Evolutionary conservation across 257 asterid species (phyloP).

Genomic region (Ajuga chamaepitys): DNA sequence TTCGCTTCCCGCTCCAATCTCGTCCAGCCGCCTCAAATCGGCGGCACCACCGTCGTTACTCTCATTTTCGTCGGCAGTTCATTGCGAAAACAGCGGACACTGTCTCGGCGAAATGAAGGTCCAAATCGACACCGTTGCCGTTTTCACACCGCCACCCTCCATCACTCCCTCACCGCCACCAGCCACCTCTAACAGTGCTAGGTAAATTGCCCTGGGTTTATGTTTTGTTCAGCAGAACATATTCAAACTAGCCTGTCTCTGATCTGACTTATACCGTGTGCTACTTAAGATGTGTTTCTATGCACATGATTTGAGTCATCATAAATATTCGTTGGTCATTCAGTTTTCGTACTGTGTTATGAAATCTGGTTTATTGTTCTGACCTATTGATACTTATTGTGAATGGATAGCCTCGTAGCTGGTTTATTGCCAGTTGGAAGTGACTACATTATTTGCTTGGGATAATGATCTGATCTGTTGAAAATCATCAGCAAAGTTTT

Average conservation of each 20-base stretch:
- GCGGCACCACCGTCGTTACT: conserved; percentile 40
- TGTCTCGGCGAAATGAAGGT: conserved; percentile 72
- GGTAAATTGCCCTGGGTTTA: background rate
- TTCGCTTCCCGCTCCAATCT: conserved; percentile 52
- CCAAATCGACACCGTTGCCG: conserved; percentile 30
- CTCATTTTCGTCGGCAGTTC: conserved; percentile 54
- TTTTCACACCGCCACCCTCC: too few relatives aligned
- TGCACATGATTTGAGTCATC: background rate
- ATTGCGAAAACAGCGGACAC: conserved; percentile 52
- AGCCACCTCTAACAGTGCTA: background rate
- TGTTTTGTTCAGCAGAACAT: conserved; percentile 4
- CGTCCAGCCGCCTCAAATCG: conserved; percentile 23
- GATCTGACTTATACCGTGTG: background rate
- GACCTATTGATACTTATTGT: background rate
- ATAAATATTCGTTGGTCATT: background rate
- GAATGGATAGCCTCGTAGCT: background rate
- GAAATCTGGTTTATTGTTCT: background rate
- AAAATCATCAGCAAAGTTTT: background rate
- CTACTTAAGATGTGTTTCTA: background rate
- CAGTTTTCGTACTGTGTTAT: background rate
- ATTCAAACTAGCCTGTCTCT: background rate
- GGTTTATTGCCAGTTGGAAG: conserved; percentile 1
- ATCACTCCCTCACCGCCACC: background rate
- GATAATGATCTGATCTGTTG: conserved; percentile 3
- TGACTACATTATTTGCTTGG: background rate